Base-by-base conservation (phyloP, 2,329 filamentous ascomycete species). In the Diaporthe sp. region DNA sequence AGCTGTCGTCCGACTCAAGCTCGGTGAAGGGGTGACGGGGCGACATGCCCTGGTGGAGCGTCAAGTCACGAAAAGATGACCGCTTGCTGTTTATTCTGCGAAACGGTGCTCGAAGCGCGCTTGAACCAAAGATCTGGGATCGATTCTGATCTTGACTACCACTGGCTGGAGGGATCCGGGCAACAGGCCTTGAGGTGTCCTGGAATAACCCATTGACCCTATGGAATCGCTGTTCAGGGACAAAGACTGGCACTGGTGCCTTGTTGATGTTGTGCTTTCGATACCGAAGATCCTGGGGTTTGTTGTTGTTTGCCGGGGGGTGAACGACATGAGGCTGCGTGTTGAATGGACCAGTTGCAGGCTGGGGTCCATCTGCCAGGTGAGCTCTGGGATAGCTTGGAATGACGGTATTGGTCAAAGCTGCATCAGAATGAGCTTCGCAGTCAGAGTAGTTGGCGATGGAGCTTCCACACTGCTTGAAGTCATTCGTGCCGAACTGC, bases 201-300 rank as follows among this genome's bases (percentile, higher is more conserved):
- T 79, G 78, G 4, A 78, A 78, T 25, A 80, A 77, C 1, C 81
- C 81, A 25, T 83, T 83, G 27, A 82, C 81, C 19, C 80, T 77
- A 61, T 82, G 81, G 22, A 79, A 73, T 0, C 81, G 77, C 15
- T 79, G 79, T 68, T 81, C 79, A 0, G 82, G 78, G 1, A 79
- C 63, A 39, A 83, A 80, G 25, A 83, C 75, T 44, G 74, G 71
- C 32, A 58, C 35, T 17, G 61, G 59, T 25, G 72, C 25, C 35
- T 70, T 68, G 17, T 44, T 61, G 47, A 75, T 61, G n/a, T 74
- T 44, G 30, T 68, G 74, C 19, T 32, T 51, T 19, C 74, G 59
- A 32, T 74, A 75, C 6, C 74, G 73, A 10, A 77, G 76, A n/a
- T 78, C 78, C 42, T 77, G 74, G n/a, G 51, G 68, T 35, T 66